phyloP scores from a whole-genome alignment of 768 basidiomycete genomes.

The Solioccasus polychromus region DNA sequence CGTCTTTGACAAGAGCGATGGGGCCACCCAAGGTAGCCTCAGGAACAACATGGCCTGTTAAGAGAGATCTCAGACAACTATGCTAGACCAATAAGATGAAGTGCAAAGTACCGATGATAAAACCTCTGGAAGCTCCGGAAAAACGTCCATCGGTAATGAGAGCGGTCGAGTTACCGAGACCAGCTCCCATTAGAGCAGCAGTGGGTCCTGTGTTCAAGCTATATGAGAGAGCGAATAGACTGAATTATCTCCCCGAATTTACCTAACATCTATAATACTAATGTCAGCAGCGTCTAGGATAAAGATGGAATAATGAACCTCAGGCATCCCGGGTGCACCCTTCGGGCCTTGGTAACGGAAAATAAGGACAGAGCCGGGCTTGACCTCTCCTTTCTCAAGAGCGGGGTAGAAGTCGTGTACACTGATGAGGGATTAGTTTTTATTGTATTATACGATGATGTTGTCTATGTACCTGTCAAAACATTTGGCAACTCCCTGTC shows the following conservation, averaged over 20 bases:
- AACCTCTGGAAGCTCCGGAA: slow-evolving; percentile 75
- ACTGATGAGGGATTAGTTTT: slow-evolving; percentile 31
- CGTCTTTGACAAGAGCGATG: slow-evolving; percentile 83
- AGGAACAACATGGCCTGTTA: slow-evolving; percentile 55
- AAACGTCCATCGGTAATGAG: slow-evolving; percentile 90
- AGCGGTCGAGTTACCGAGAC: slow-evolving; percentile 72
- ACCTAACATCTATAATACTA: slow-evolving; percentile 43
- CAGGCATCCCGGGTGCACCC: slow-evolving; percentile 91
- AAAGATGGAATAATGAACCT: slow-evolving; percentile 38
- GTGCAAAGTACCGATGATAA: slow-evolving; percentile 49
- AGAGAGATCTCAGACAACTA: too few species aligned
- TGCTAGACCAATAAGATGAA: slow-evolving; percentile 6
- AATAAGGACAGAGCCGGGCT: slow-evolving; percentile 69
- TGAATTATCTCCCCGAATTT: not conserved
- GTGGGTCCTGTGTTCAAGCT: slow-evolving; percentile 55
- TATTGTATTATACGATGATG: not conserved
- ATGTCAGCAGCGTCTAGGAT: not conserved
- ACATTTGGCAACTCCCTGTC: slow-evolving; percentile 70
- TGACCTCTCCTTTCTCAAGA: slow-evolving; percentile 72
- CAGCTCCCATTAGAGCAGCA: slow-evolving; percentile 80
- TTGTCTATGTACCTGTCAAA: slow-evolving; percentile 58
- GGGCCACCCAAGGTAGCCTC: slow-evolving; percentile 80
- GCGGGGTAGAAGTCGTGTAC: slow-evolving; percentile 71
- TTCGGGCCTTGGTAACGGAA: slow-evolving; percentile 90
- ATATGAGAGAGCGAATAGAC: slow-evolving; percentile 1